Percentiles rank a stretch among this genome's conserved stretches.
Conservation (phyloP, 1,139 yeast species). For the Yamadazyma mexicana region DNA sequence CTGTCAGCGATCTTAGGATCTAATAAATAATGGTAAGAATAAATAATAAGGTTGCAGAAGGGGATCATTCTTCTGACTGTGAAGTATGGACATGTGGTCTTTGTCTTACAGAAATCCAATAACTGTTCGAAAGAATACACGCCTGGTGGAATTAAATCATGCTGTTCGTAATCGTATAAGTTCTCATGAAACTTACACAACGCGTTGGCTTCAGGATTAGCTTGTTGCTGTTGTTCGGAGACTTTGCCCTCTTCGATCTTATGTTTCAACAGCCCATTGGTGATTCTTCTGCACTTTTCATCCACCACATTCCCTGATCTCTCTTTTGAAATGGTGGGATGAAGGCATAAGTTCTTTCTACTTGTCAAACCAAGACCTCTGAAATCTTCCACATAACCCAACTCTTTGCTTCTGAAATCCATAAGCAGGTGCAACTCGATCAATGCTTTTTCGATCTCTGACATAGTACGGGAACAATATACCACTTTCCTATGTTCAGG, state of each 20-base stretch:
- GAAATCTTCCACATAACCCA: constrained; percentile 84
- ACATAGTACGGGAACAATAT: constrained; percentile 99
- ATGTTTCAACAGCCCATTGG: constrained; percentile 83
- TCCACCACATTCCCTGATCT: constrained; percentile 93
- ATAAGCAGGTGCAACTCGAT: constrained; percentile 88
- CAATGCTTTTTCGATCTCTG: constrained; percentile 95
- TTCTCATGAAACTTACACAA: constrained; percentile 87
- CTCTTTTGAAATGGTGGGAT: constrained; percentile 85
- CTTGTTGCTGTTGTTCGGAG: constrained; percentile 51
- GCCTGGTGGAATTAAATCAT: constrained; percentile 85
- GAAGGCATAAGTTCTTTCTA: constrained; percentile 90
- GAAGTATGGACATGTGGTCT: constrained; percentile 91
- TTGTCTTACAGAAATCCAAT: constrained; percentile 70
- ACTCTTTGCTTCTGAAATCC: constrained; percentile 79
- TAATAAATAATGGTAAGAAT: constrained; percentile 90
- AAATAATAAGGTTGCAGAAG: constrained; percentile 88
- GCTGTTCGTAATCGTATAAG: constrained; percentile 81
- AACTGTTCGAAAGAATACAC: constrained; percentile 91
- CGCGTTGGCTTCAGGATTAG: constrained; percentile 27
- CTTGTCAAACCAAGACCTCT: constrained; percentile 92
- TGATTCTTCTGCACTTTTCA: constrained; percentile 91
- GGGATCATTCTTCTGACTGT: constrained; percentile 98
- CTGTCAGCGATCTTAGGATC: constrained; percentile 98
- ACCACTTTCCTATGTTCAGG: constrained; percentile 94
- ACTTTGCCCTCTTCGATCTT: constrained; percentile 59